phyloP scores from a whole-genome alignment of 2,329 filamentous ascomycete species.

The Exophiala viscosa region DNA sequence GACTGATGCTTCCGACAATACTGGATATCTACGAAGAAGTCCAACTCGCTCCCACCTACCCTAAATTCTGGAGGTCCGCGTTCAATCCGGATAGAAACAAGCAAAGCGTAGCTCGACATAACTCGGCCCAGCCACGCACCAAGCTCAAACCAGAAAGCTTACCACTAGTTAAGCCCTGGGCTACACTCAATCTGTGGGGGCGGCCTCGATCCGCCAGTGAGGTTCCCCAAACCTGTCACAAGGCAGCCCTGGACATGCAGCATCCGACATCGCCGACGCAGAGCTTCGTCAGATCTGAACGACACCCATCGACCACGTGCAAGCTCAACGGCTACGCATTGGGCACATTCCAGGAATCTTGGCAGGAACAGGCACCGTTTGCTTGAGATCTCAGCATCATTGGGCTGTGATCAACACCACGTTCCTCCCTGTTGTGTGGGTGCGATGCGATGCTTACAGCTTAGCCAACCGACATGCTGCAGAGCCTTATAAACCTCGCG shows the following conservation, averaged over 20 bases:
- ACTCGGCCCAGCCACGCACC: too few relatives aligned
- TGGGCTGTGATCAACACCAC: neutral
- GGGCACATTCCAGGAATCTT: neutral
- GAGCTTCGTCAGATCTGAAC: too few relatives aligned
- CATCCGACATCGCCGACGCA: neutral
- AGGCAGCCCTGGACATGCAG: constrained; percentile 1
- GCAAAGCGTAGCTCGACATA: too few relatives aligned
- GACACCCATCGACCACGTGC: neutral
- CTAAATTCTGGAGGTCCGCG: too few relatives aligned
- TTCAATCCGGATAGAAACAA: too few relatives aligned
- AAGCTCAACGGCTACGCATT: neutral
- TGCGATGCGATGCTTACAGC: neutral
- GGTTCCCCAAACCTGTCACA: neutral
- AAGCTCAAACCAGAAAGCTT: neutral
- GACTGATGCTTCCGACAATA: too few relatives aligned
- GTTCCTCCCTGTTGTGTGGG: neutral
- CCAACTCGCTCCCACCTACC: too few relatives aligned
- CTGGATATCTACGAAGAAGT: too few relatives aligned
- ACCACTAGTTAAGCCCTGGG: neutral
- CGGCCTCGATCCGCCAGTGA: constrained; percentile 1
- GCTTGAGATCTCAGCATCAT: neutral
- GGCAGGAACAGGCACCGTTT: neutral
- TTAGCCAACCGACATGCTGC: neutral
- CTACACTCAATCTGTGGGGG: too few relatives aligned
- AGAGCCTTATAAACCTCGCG: neutral